Evolutionary conservation across 257 asterid genomes (phyloP), one percentile per base, ranked within the genome.

Genomic region (Solanum appendiculatum): DNA sequence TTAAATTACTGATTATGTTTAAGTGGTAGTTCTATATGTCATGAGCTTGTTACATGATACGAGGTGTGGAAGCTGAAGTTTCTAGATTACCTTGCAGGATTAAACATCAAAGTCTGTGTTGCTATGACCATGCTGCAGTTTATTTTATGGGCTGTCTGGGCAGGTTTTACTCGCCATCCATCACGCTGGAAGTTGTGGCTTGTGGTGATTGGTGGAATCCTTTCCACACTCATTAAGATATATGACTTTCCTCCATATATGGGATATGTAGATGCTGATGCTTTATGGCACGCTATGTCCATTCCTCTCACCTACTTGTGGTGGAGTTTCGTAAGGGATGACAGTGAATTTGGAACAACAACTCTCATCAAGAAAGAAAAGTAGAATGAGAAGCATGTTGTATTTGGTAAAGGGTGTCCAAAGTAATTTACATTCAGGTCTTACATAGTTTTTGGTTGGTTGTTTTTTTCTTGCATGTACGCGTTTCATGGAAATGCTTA

Each of bases 311-410:
- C 96, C 40, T 96, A 93, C 88, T 89, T 95, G 4, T 92, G 96
- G 95, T 95, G 98, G 99, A 96, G 98, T 89, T 96, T 96, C 40
- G 92, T 90, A 44, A 88, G 94, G 91, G 98, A 95, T 46, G 99
- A 95, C 84, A 91, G 94, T 21, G 97, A 93, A 92, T 91, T 89
- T 88, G 88, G 95, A 88, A 94, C 98, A 51, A 88, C 91, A 11
- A 40, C 63, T 83, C 94, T 94, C 84, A 74, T 89, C 91, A 94
- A 92, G 93, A 96, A 96, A 92, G 81, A 87, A 2, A 89, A 92
- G 93, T 94, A 92, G 87, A 68, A 23, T 81, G 36, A 68, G 37
- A 29, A 51, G 42, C 29, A 80, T 6, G 42, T 6, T 51, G 44
- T 48, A 80, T 37, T 73, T 37, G 36, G 21, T 68, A 34, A 36